A percentile compares a stretch with the other conserved stretches of the same genome.
Conservation (phyloP, 139 green algal species). For the Chlorokybus atmophyticus region DNA sequence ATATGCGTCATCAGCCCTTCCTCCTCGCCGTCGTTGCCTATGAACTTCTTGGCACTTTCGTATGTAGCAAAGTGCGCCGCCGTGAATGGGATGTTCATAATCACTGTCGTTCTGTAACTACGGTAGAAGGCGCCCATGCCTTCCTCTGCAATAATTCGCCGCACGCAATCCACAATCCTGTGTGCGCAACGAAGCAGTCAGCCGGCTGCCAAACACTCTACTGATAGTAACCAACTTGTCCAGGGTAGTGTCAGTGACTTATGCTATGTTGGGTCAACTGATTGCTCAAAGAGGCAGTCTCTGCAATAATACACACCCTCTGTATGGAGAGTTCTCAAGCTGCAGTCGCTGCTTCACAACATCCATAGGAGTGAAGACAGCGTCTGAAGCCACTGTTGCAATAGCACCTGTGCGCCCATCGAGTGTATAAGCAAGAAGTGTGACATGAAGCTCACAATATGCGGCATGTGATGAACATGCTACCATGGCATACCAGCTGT, state of each 20-base stretch:
- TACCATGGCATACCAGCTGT: too few relatives aligned
- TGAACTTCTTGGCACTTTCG: slow-evolving; percentile 66
- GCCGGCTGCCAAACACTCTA: too few relatives aligned
- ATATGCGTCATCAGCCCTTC: slow-evolving; percentile 26
- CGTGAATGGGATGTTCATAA: slow-evolving; percentile 96
- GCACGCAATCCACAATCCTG: slow-evolving; percentile 50
- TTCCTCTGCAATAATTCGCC: slow-evolving; percentile 43
- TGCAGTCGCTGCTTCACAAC: slow-evolving; percentile 82
- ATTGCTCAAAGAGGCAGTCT: background rate
- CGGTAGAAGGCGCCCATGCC: slow-evolving; percentile 71
- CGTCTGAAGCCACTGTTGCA: slow-evolving; percentile 72
- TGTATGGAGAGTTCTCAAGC: slow-evolving; percentile 31
- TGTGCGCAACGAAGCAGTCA: too few relatives aligned
- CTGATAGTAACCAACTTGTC: too few relatives aligned
- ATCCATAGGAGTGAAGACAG: slow-evolving; percentile 78
- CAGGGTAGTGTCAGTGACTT: too few relatives aligned
- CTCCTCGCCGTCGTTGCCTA: slow-evolving; percentile 31
- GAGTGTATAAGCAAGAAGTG: background rate
- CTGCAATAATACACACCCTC: slow-evolving; percentile 1
- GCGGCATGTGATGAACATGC: too few relatives aligned
- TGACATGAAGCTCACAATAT: too few relatives aligned
- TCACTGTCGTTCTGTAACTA: slow-evolving; percentile 71
- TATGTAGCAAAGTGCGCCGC: slow-evolving; percentile 82
- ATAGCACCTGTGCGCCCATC: slow-evolving; percentile 52
- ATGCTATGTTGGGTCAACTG: slow-evolving; percentile 44